A percentile compares a stretch with the other conserved stretches of the same genome.
Evolutionary conservation across 1,139 yeast species (phyloP).

Genomic region (Suhomyces coccinellae): DNA sequence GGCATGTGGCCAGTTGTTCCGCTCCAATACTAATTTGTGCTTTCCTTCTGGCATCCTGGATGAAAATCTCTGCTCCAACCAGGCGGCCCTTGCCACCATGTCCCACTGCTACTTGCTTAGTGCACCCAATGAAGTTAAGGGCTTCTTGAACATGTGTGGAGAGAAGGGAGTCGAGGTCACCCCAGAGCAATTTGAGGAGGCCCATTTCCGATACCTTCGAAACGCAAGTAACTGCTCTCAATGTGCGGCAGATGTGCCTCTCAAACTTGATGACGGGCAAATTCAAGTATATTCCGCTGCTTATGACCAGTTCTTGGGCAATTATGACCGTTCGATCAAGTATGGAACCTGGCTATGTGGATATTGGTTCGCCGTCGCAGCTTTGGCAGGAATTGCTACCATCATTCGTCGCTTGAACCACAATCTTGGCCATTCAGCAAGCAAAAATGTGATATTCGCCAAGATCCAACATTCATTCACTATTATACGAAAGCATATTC

Average conservation of each 20-base stretch:
- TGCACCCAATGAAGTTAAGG: slow-evolving; percentile 24
- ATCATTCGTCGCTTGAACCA: slow-evolving; percentile 21
- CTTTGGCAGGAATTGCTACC: slow-evolving; percentile 28
- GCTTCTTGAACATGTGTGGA: slow-evolving; percentile 32
- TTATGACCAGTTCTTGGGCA: slow-evolving; percentile 41
- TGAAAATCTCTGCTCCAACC: slow-evolving; percentile 27
- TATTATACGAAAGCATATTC: background rate
- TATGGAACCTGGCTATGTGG: slow-evolving; percentile 33
- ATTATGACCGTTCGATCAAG: slow-evolving; percentile 37
- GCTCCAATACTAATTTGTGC: background rate
- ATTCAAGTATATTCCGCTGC: slow-evolving; percentile 22
- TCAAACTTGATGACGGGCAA: slow-evolving; percentile 25
- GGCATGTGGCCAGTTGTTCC: slow-evolving; percentile 34
- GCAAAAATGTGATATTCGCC: background rate
- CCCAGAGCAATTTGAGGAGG: slow-evolving; percentile 27
- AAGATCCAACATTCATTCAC: background rate
- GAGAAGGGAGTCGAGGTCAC: slow-evolving; percentile 31
- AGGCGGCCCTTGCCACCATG: slow-evolving; percentile 42
- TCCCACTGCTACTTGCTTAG: slow-evolving; percentile 37
- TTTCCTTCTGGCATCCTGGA: slow-evolving; percentile 10
- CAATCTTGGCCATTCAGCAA: background rate
- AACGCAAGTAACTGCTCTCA: slow-evolving; percentile 24
- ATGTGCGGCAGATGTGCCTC: slow-evolving; percentile 23
- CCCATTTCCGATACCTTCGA: slow-evolving; percentile 41
- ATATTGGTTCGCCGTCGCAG: slow-evolving; percentile 35